phyloP scores from a whole-genome alignment of 768 basidiomycete genomes.

The Russula abietina region DNA sequence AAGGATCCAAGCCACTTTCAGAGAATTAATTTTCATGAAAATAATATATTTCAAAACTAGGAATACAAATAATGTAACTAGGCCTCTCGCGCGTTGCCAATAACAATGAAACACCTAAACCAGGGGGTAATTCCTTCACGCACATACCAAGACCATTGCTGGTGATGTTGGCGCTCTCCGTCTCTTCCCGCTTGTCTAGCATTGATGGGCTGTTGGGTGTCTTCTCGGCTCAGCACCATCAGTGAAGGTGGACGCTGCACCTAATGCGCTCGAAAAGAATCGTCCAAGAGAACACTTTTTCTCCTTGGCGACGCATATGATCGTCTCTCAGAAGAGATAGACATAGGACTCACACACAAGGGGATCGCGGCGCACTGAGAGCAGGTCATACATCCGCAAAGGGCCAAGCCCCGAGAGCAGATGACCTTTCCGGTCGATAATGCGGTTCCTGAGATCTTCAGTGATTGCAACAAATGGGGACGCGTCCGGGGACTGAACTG shows the following conservation, averaged over 20 bases:
- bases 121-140: no score
- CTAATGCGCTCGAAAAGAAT: conserved; percentile 54
- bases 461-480: conserved; percentile 80
- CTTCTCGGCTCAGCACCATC: conserved; percentile 57
- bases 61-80: no score
- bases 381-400: conserved; percentile 86
- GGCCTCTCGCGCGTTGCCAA: no score
- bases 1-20: no score
- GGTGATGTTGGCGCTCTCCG: no score
- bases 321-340: conserved; percentile 95
- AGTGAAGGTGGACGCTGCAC: conserved; percentile 40
- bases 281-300: conserved; percentile 78
- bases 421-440: conserved; percentile 95
- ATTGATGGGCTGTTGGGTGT: no score
- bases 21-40: no score
- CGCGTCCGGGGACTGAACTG: conserved; percentile 39
- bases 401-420: conserved; percentile 83
- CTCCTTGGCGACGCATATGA: conserved; percentile 93
- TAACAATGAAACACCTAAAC: no score
- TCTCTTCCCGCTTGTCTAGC: no score
- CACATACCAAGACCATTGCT: no score
- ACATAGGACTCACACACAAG: conserved; percentile 93
- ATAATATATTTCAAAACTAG: no score
- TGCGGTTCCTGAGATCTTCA: conserved; percentile 81
- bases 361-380: conserved; percentile 79